These are phyloP conservation scores for Mucor indicus DNA, from an alignment of 371 early-diverging fungal species.

Conservation along the genomic window DNA sequence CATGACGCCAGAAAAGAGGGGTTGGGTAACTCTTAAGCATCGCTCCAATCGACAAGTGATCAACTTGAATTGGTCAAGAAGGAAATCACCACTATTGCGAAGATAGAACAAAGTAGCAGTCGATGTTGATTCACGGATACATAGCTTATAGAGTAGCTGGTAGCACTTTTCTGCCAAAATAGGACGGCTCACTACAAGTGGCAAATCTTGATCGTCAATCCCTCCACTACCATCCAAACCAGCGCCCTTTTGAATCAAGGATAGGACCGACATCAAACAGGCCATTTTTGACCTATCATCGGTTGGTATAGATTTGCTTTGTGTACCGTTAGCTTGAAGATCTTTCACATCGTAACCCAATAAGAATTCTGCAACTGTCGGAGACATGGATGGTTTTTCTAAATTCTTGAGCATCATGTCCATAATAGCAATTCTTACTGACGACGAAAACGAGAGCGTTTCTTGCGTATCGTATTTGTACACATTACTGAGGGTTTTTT, in stretches of 20 bases:
- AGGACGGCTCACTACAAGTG: constrained; percentile 54
- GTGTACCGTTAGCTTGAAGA: constrained; percentile 20
- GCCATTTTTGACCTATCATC: constrained; percentile 28
- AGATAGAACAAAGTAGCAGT: constrained; percentile 73
- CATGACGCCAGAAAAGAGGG: constrained; percentile 14
- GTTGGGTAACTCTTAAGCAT: constrained; percentile 3
- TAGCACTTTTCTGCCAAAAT: constrained; percentile 81
- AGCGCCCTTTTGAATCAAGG: constrained; percentile 37
- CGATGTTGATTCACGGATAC: constrained; percentile 64
- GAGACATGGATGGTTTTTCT: constrained; percentile 31
- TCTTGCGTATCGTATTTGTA: constrained; percentile 7
- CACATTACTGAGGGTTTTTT: constrained; percentile 12
- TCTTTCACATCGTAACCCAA: constrained; percentile 67
- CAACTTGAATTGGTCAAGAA: constrained; percentile 48
- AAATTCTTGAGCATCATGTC: constrained; percentile 67
- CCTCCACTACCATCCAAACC: neutral
- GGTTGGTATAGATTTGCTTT: constrained; percentile 5
- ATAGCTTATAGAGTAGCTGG: constrained; percentile 74
- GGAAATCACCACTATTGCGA: constrained; percentile 71
- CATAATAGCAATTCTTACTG: constrained; percentile 69
- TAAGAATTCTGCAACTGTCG: constrained; percentile 82
- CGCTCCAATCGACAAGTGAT: constrained; percentile 31
- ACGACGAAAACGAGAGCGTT: constrained; percentile 14
- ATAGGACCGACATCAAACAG: constrained; percentile 67
- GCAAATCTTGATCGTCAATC: constrained; percentile 20